Evolutionary conservation across 768 basidiomycete species (phyloP).

Genomic region (Lentinula sp.): DNA sequence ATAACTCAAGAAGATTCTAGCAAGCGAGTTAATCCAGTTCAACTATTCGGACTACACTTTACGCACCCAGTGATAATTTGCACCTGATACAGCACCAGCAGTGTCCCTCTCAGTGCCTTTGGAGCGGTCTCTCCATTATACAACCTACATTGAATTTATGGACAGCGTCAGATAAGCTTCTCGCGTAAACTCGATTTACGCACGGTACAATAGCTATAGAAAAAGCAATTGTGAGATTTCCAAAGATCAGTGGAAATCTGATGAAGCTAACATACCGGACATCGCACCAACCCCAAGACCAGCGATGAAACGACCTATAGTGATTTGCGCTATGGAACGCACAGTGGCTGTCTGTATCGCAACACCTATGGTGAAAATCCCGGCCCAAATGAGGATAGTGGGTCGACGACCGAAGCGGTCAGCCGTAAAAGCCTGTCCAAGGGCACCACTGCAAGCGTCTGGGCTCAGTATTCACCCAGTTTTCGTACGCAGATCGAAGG

Average conservation of each 20-base stretch:
- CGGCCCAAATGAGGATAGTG: conserved; percentile 73
- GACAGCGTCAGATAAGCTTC: background rate
- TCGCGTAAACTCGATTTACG: conserved; percentile 11
- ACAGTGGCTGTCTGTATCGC: conserved; percentile 65
- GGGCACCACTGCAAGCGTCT: conserved; percentile 40
- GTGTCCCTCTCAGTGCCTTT: conserved; percentile 64
- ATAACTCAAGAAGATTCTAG: conserved; percentile 68
- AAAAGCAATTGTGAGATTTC: conserved; percentile 1
- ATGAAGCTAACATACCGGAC: conserved; percentile 36
- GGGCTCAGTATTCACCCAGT: background rate
- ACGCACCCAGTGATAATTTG: conserved; percentile 68
- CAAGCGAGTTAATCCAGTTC: background rate
- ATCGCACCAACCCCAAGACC: conserved; percentile 75
- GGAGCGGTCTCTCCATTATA: conserved; percentile 80
- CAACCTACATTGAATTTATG: conserved; percentile 28
- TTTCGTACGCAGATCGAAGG: conserved; percentile 7
- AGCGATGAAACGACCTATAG: conserved; percentile 67
- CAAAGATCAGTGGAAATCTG: background rate
- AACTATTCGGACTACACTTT: background rate
- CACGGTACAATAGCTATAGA: conserved; percentile 44
- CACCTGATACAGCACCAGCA: conserved; percentile 69
- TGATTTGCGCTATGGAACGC: conserved; percentile 57
- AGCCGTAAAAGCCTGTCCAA: conserved; percentile 68
- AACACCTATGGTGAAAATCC: conserved; percentile 64
- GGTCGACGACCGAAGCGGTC: conserved; percentile 67